Evolutionary conservation across 2,329 filamentous ascomycete species (phyloP), one percentile per base, ranked within the genome.

Genomic region (Plectosphaerella plurivora): DNA sequence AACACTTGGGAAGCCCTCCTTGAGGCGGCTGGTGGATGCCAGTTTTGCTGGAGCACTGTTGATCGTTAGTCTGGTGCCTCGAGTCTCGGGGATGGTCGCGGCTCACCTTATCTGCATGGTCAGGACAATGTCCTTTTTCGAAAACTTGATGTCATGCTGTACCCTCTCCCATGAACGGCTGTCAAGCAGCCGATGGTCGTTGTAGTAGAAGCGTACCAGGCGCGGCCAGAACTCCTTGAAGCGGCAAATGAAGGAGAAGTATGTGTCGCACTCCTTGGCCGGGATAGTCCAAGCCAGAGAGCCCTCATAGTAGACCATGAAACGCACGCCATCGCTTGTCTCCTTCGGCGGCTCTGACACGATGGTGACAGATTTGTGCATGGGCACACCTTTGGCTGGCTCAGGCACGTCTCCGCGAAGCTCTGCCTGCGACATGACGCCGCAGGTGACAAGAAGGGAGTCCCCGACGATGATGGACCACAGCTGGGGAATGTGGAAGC

Each of bases 401-500:
- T 76, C 59, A 1, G 63, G 55, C 45, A 68, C 63, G 0, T 61
- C 45, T 9, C 41, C 41, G 10, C 41, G 41, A 20, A 44, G 41
- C 41, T 44, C 41, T 20, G 16, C n/a, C 8, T 44, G n/a, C 18
- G 41, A 20, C 62, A 74, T 68, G 7, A 63, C 63, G 16, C 72
- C 67, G 47, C 72, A 77, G 1, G 74, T 76, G 4, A 76, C 63
- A 4, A 77, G 61, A 3, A 74, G 58, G 8, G 57, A 68, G 45
- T 75, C 70, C 41, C 72, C 71, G 2, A 79, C 54, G 7, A 76
- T 61, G 5, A 79, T 56, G 54, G 69, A 73, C 76, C 76, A 79
- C 10, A 77, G 51, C 56, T 79, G 76, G 1, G 71, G 64, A 45
- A 78, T 70, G 51, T 79, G 75, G 51, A 76, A 78, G 50, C 74